These are phyloP conservation scores for Naganishia onofrii DNA, from an alignment of 768 basidiomycete genomes.

Conservation along the genomic window DNA sequence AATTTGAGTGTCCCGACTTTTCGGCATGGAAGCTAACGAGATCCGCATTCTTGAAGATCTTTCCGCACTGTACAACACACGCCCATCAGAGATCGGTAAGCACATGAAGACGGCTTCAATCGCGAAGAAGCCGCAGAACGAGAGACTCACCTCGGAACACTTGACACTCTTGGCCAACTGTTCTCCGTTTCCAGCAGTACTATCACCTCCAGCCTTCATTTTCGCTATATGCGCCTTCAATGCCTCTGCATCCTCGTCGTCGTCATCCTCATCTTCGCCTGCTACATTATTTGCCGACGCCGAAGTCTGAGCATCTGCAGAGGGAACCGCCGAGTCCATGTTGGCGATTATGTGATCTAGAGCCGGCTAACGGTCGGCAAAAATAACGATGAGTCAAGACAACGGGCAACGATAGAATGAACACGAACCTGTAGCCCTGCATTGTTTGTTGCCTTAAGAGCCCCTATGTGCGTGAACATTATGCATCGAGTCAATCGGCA, in stretches of 20 bases:
- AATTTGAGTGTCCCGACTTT: conserved; percentile 91
- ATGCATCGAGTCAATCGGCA: background rate
- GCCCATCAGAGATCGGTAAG: background rate
- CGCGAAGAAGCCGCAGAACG: background rate
- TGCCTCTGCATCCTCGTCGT: conserved; percentile 61
- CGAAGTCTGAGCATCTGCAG: conserved; percentile 52
- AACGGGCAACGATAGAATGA: conserved; percentile 13
- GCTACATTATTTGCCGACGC: conserved; percentile 41
- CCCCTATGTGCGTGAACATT: conserved; percentile 62
- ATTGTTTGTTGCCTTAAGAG: conserved; percentile 74
- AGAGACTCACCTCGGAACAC: conserved; percentile 34
- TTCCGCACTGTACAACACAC: conserved; percentile 66
- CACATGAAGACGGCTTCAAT: conserved; percentile 5
- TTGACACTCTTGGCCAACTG: conserved; percentile 34
- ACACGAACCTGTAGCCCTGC: conserved; percentile 67
- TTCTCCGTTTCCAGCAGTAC: conserved; percentile 15
- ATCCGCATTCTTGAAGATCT: conserved; percentile 79
- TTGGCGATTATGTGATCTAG: conserved; percentile 87
- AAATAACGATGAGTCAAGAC: conserved; percentile 15
- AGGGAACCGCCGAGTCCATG: conserved; percentile 70
- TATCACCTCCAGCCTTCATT: conserved; percentile 54
- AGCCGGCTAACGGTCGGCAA: conserved; percentile 40
- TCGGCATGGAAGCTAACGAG: conserved; percentile 90
- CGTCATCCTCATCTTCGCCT: conserved; percentile 66
- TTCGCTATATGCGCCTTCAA: conserved; percentile 53